Conservation (phyloP, 495 filamentous ascomycete species). For the Choiromyces venosus region DNA sequence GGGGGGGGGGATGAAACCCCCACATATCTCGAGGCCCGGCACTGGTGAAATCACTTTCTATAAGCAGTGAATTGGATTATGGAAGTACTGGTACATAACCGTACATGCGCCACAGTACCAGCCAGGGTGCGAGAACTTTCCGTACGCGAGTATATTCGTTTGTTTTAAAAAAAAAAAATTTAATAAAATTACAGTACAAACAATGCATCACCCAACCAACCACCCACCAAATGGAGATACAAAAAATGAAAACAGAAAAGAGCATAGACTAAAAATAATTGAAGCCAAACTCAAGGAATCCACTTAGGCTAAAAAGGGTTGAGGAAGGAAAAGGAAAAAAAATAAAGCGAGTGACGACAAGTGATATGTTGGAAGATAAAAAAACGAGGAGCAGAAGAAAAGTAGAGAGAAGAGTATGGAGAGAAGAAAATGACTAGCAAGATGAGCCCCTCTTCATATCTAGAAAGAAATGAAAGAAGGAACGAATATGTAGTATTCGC, state of each 20-base stretch:
- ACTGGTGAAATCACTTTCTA: too few relatives aligned
- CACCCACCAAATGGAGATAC: neutral
- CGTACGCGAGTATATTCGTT: too few relatives aligned
- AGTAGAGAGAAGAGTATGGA: neutral
- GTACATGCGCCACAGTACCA: too few relatives aligned
- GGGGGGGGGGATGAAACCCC: too few relatives aligned
- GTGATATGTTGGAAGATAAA: neutral
- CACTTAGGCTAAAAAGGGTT: neutral
- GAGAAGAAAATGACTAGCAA: neutral
- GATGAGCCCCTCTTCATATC: neutral
- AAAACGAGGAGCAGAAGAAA: neutral
- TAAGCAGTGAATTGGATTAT: too few relatives aligned
- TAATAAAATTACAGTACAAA: slow-evolving; percentile 2
- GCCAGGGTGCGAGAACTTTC: too few relatives aligned
- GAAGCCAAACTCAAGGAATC: neutral
- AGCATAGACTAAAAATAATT: neutral
- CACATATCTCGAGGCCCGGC: too few relatives aligned
- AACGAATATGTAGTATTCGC: neutral
- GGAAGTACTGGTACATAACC: too few relatives aligned
- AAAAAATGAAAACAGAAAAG: neutral
- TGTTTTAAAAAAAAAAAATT: neutral
- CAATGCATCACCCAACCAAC: neutral
- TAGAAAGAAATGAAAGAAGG: neutral
- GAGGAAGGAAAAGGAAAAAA: neutral
- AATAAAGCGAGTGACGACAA: neutral